A percentile compares a stretch with the other conserved stretches of the same genome.
phyloP scores from a whole-genome alignment of 2,329 filamentous ascomycete genomes.

The Daldinia eschscholtzii region DNA sequence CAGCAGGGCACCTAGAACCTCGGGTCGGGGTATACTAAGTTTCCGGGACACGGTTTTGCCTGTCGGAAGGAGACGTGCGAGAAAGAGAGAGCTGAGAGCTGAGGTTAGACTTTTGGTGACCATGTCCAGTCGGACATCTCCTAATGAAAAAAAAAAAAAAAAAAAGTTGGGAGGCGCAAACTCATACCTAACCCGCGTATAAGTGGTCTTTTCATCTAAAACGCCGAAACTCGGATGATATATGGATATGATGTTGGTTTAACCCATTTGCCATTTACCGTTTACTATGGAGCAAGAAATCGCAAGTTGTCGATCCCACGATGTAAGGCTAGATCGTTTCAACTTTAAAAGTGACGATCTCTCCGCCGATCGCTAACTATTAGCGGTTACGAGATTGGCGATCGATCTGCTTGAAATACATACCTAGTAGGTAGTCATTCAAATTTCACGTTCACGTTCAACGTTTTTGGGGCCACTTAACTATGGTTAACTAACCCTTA shows the following conservation, averaged over 20 bases:
- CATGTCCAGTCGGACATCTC: not conserved
- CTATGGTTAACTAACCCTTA: not conserved
- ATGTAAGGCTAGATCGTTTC: conserved; percentile 30
- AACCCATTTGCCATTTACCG: not conserved
- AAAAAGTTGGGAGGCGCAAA: not conserved
- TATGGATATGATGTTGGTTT: conserved; percentile 18
- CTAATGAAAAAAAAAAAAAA: not conserved
- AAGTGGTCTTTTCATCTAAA: conserved; percentile 1
- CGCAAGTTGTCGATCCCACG: conserved; percentile 17
- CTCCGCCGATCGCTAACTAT: conserved; percentile 27
- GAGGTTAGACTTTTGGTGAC: conserved; percentile 22
- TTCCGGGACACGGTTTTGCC: no score
- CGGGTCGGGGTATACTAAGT: not conserved
- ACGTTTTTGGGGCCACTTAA: not conserved
- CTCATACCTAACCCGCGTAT: not conserved
- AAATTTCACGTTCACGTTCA: not conserved
- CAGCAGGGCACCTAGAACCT: not conserved
- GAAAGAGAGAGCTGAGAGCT: conserved; percentile 13
- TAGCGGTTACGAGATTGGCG: conserved; percentile 8
- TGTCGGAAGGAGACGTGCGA: no score
- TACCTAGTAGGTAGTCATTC: no score
- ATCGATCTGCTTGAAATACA: conserved; percentile 27
- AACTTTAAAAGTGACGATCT: conserved; percentile 30
- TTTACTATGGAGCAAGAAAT: conserved; percentile 4
- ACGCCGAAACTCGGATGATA: not conserved